These are phyloP conservation scores for Cymbopogon flexuosus DNA, from an alignment of 202 grass and related monocot genomes.

Conservation along the genomic window DNA sequence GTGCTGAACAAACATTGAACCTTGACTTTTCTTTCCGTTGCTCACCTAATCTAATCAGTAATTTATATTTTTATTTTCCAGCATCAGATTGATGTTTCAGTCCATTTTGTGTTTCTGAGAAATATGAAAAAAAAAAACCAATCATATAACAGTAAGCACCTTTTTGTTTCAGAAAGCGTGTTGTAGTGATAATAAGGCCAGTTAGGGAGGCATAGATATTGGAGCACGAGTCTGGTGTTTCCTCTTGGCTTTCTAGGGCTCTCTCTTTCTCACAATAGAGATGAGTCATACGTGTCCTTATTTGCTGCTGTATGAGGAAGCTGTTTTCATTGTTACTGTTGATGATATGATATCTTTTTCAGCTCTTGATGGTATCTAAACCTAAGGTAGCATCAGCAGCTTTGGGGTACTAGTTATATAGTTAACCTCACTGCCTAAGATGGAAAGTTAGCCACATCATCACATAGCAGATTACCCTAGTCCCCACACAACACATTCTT, in stretches of 20 bases:
- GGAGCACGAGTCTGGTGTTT: conserved; percentile 29
- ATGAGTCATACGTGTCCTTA: conserved; percentile 29
- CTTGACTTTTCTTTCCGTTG: not conserved
- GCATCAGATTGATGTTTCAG: not conserved
- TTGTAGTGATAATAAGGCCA: not conserved
- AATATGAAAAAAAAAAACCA: not conserved
- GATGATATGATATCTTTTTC: not conserved
- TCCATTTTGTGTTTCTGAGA: conserved; percentile 4
- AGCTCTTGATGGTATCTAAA: conserved; percentile 8
- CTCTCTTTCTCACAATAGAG: not conserved
- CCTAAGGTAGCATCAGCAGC: not conserved
- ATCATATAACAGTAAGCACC: not conserved
- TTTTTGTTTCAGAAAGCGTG: not conserved
- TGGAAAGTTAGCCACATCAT: conserved; percentile 19
- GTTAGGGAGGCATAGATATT: conserved; percentile 24
- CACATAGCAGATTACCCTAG: not conserved
- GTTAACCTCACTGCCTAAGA: conserved; percentile 9
- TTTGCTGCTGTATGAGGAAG: conserved; percentile 6
- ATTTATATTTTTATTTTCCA: not conserved
- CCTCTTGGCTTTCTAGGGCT: conserved; percentile 29
- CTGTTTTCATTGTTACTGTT: not conserved
- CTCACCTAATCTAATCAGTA: conserved; percentile 6
- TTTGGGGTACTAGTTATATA: not conserved
- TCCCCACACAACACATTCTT: not conserved
- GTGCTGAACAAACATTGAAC: not conserved